Percentiles rank a stretch among this genome's conserved stretches.
Conservation (phyloP, 2,329 filamentous ascomycete genomes). For the Coniochaeta sp. region DNA sequence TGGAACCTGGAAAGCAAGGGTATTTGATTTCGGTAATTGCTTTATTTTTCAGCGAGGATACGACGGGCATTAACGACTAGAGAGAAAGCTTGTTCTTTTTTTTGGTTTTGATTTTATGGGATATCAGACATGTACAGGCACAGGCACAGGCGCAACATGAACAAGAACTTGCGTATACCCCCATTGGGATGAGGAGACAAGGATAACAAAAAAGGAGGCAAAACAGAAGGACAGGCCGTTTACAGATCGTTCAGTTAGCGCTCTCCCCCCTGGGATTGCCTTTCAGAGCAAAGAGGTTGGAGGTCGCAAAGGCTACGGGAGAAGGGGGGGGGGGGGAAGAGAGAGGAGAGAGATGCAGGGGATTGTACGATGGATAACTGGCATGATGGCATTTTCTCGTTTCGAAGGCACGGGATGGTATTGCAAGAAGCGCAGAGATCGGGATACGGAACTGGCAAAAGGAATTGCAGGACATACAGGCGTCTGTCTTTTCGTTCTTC, state of each 20-base stretch:
- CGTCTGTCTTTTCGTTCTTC: no score
- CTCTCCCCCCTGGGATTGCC: background rate
- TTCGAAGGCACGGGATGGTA: no score
- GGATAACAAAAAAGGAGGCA: background rate
- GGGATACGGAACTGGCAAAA: no score
- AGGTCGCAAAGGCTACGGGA: background rate
- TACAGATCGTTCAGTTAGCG: background rate
- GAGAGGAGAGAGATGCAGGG: no score
- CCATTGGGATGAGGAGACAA: background rate
- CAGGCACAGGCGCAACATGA: background rate
- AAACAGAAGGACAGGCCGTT: background rate
- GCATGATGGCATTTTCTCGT: no score
- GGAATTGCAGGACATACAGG: no score
- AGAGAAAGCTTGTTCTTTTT: background rate
- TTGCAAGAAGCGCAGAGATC: no score
- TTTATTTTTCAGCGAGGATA: background rate
- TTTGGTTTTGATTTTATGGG: background rate
- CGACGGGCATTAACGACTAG: background rate
- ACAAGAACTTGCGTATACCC: background rate
- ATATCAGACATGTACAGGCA: background rate
- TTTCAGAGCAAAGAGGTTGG: background rate
- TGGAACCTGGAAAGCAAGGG: background rate
- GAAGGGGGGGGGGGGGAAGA: background rate
- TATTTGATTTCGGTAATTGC: background rate
- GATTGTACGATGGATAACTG: no score